These are phyloP conservation scores for Alternaria brassicae DNA, from an alignment of 2,329 filamentous ascomycete species.

Conservation along the genomic window DNA sequence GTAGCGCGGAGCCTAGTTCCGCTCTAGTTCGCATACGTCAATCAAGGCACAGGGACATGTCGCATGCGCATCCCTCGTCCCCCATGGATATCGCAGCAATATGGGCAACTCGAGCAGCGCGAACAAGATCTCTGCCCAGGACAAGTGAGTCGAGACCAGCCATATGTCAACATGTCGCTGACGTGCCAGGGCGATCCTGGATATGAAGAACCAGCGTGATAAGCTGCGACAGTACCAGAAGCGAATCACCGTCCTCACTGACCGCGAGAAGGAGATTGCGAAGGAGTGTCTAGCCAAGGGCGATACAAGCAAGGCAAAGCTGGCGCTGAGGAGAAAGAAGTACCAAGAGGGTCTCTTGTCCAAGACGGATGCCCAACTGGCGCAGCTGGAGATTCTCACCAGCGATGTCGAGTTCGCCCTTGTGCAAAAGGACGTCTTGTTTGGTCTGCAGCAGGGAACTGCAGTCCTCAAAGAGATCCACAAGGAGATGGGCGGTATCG, in stretches of 20 bases:
- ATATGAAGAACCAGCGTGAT: constrained; percentile 97
- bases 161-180: constrained; percentile 7
- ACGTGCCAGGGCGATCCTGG: constrained; percentile 81
- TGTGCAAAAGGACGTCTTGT: constrained; percentile 95
- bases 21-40: constrained; percentile 27
- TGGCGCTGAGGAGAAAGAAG: constrained; percentile 92
- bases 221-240: constrained; percentile 96
- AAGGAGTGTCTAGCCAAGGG: constrained; percentile 79
- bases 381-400: constrained; percentile 87
- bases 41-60: constrained; percentile 32
- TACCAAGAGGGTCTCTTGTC: constrained; percentile 90
- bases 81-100: constrained; percentile 38
- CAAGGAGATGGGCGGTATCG: constrained; percentile 92
- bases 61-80: constrained; percentile 22
- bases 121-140: constrained; percentile 76
- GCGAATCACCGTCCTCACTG: constrained; percentile 83
- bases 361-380: constrained; percentile 93
- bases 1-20: constrained; percentile 20
- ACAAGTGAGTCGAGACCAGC: constrained; percentile 68
- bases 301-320: constrained; percentile 80
- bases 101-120: constrained; percentile 72
- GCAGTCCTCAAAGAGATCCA: constrained; percentile 89
- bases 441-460: constrained; percentile 90
- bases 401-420: constrained; percentile 92
- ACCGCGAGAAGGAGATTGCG: constrained; percentile 86